These are phyloP conservation scores for Ophiostoma pallidulum DNA, from an alignment of 2,329 filamentous ascomycete genomes.

Conservation along the genomic window DNA sequence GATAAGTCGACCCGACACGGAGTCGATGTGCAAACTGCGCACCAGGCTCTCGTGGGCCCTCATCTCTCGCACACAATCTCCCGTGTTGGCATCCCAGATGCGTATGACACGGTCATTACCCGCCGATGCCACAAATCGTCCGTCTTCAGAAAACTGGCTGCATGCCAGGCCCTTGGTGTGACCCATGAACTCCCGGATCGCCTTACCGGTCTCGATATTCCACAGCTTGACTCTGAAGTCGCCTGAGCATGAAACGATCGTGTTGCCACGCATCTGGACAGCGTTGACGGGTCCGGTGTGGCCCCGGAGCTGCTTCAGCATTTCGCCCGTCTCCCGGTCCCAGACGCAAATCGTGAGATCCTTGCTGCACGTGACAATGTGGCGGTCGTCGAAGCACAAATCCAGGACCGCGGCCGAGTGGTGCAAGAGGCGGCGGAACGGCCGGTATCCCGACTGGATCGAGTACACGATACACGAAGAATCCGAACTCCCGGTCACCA, in stretches of 20 bases:
- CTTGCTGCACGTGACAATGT: conserved; percentile 96
- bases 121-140: conserved; percentile 84
- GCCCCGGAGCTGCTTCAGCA: conserved; percentile 71
- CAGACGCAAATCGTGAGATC: conserved; percentile 90
- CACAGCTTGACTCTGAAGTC: conserved; percentile 91
- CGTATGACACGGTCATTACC: conserved; percentile 95
- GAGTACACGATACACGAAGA: conserved; percentile 86
- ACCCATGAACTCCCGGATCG: conserved; percentile 80
- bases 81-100: conserved; percentile 89
- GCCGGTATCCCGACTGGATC: conserved; percentile 66
- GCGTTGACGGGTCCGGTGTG: conserved; percentile 93
- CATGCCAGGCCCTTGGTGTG: conserved; percentile 92
- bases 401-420: conserved; percentile 88
- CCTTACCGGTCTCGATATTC: conserved; percentile 83
- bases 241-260: conserved; percentile 85
- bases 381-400: conserved; percentile 80
- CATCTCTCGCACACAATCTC: conserved; percentile 71
- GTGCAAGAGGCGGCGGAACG: conserved; percentile 65
- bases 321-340: conserved; percentile 69
- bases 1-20: conserved; percentile 72
- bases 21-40: conserved; percentile 83
- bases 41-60: conserved; percentile 79
- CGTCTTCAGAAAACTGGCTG: conserved; percentile 92
- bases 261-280: conserved; percentile 86
- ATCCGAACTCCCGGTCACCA: conserved; percentile 93